Evolutionary conservation across 129 eudicot species (phyloP).

Genomic region (Helichrysum umbraculigerum): DNA sequence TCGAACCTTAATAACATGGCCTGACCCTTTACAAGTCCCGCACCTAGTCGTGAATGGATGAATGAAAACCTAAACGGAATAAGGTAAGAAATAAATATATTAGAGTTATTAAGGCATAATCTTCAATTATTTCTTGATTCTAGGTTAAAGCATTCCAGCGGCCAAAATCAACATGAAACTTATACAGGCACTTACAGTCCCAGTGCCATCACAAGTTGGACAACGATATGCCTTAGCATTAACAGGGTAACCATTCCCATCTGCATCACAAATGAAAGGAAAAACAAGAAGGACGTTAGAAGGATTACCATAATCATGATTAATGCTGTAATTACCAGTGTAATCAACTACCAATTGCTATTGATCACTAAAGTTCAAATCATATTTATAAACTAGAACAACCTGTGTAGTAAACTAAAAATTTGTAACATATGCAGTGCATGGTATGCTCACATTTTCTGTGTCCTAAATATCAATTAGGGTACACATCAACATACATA

Average conservation of each 20-base stretch:
- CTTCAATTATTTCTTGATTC: background rate
- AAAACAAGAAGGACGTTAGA: background rate
- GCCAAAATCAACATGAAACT: background rate
- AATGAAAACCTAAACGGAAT: conserved; percentile 60
- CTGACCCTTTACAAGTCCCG: conserved; percentile 74
- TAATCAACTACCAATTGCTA: background rate
- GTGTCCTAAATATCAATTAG: background rate
- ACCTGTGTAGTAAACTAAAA: background rate
- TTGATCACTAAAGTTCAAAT: background rate
- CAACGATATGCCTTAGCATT: conserved; percentile 66
- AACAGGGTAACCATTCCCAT: conserved; percentile 78
- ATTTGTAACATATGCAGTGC: background rate
- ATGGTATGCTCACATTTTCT: background rate
- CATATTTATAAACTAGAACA: background rate
- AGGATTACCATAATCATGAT: background rate
- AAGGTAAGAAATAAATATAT: conserved; percentile 10
- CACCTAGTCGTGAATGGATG: conserved; percentile 88
- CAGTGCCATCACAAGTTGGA: conserved; percentile 73
- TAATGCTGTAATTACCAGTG: background rate
- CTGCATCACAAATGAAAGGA: conserved; percentile 39
- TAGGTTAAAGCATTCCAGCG: conserved; percentile 14
- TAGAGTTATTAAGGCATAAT: background rate
- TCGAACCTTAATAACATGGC: conserved; percentile 68
- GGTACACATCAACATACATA: conserved; percentile 6
- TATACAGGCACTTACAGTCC: conserved; percentile 55